These are phyloP conservation scores for Cytospora mali DNA, from an alignment of 2,329 filamentous ascomycete genomes.

Conservation along the genomic window DNA sequence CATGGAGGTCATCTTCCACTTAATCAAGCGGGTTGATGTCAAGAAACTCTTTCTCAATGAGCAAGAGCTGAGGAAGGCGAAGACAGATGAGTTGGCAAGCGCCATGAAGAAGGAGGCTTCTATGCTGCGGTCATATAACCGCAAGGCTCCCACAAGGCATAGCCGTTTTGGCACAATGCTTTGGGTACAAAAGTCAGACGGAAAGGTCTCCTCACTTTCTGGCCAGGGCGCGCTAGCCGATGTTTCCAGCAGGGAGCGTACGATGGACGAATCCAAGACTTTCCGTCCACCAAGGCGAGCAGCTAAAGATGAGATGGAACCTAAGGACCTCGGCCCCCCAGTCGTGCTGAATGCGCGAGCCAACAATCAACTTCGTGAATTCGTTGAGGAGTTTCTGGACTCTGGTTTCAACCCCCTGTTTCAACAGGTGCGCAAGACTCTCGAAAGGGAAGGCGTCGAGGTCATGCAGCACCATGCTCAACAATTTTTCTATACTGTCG, in stretches of 20 bases:
- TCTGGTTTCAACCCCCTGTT: conserved; percentile 94
- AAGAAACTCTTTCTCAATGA: conserved; percentile 85
- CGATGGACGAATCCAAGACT: conserved; percentile 89
- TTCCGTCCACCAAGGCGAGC: conserved; percentile 78
- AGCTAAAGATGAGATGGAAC: conserved; percentile 63
- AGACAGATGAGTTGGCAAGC: conserved; percentile 71
- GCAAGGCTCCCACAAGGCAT: conserved; percentile 81
- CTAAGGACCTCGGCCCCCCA: conserved; percentile 75
- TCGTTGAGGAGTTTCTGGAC: conserved; percentile 92
- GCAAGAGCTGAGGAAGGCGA: conserved; percentile 67
- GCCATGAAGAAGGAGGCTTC: conserved; percentile 81
- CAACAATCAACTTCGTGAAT: conserved; percentile 74
- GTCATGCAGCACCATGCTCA: conserved; percentile 74
- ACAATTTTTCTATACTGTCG: conserved; percentile 89
- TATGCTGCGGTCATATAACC: conserved; percentile 78
- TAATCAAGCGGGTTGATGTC: conserved; percentile 86
- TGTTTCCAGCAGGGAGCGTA: conserved; percentile 71
- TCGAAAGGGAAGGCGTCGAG: conserved; percentile 86
- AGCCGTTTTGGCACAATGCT: conserved; percentile 97
- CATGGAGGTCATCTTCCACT: conserved; percentile 88
- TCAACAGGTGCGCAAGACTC: conserved; percentile 79
- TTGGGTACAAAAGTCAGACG: conserved; percentile 87
- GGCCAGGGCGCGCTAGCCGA: conserved; percentile 84
- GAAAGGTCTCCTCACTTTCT: conserved; percentile 82
- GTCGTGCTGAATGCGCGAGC: conserved; percentile 71